These are phyloP conservation scores for Fraxinus americana DNA, from an alignment of 257 asterid genomes.

Conservation along the genomic window DNA sequence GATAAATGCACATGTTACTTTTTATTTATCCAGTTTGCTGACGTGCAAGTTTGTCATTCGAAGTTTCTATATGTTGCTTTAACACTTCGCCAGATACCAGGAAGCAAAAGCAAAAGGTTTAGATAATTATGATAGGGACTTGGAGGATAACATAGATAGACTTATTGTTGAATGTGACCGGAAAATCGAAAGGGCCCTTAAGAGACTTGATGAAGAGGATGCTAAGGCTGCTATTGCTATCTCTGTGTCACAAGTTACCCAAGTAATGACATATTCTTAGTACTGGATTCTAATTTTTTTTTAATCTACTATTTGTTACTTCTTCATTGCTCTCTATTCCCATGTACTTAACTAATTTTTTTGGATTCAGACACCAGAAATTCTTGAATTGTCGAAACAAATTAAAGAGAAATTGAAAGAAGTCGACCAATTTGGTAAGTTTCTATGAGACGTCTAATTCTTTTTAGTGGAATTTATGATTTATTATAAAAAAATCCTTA, in stretches of 20 bases:
- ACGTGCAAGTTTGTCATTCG: constrained; percentile 7
- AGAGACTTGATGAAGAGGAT: constrained; percentile 93
- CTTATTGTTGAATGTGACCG: constrained; percentile 95
- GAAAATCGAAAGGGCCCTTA: constrained; percentile 85
- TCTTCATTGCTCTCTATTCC: constrained; percentile 5
- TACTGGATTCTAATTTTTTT: not conserved
- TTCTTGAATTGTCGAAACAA: constrained; percentile 76
- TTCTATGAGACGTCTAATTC: not conserved
- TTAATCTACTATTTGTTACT: not conserved
- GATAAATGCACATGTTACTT: not conserved
- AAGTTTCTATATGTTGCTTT: constrained; percentile 39
- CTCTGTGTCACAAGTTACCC: constrained; percentile 90
- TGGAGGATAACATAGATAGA: constrained; percentile 93
- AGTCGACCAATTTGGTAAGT: constrained; percentile 71
- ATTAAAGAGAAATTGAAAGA: constrained; percentile 82
- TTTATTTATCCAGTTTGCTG: constrained; percentile 4
- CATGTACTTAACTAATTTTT: constrained; percentile 17
- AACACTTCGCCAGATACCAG: constrained; percentile 63
- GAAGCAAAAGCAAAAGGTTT: constrained; percentile 77
- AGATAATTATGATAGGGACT: constrained; percentile 88
- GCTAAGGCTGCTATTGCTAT: constrained; percentile 97
- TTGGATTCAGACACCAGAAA: constrained; percentile 69
- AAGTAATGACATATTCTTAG: constrained; percentile 36
- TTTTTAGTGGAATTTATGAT: not conserved
- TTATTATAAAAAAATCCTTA: not conserved